Conservation (phyloP, 2,329 filamentous ascomycete species). For the Ilyonectria sp. region DNA sequence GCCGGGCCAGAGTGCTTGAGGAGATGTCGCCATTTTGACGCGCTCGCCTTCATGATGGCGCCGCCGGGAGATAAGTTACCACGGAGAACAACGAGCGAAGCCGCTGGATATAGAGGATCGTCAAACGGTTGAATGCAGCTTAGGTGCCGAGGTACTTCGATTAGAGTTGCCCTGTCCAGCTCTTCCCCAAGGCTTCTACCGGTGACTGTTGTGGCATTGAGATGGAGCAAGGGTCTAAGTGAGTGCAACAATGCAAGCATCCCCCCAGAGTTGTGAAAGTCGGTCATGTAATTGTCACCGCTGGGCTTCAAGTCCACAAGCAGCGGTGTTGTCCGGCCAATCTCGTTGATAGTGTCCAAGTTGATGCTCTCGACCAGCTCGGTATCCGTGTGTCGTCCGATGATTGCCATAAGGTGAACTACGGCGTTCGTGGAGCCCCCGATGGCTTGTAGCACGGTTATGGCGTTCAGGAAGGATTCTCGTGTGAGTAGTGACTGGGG, state of each 20-base stretch:
- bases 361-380: conserved; percentile 73
- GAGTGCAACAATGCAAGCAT: conserved; percentile 86
- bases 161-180: conserved; percentile 57
- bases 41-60: conserved; percentile 92
- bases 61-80: conserved; percentile 89
- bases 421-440: conserved; percentile 92
- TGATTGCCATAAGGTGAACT: conserved; percentile 89
- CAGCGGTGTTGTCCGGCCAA: conserved; percentile 83
- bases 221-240: conserved; percentile 82
- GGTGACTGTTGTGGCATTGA: conserved; percentile 85
- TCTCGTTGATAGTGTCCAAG: conserved; percentile 83
- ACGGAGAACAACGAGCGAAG: conserved; percentile 84
- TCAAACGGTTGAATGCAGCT: conserved; percentile 75
- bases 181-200: conserved; percentile 86
- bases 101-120: conserved; percentile 77
- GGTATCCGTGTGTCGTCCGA: conserved; percentile 75
- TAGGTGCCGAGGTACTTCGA: no score
- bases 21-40: conserved; percentile 79
- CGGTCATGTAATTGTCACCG: conserved; percentile 90
- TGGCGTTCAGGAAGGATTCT: conserved; percentile 85
- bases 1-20: conserved; percentile 63
- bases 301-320: conserved; percentile 89
- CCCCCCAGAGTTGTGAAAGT: conserved; percentile 90
- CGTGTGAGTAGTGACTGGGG: conserved; percentile 81
- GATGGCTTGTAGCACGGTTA: conserved; percentile 88